Conservation (phyloP, 2,329 filamentous ascomycete genomes). For the Myriosclerotinia scirpicola region DNA sequence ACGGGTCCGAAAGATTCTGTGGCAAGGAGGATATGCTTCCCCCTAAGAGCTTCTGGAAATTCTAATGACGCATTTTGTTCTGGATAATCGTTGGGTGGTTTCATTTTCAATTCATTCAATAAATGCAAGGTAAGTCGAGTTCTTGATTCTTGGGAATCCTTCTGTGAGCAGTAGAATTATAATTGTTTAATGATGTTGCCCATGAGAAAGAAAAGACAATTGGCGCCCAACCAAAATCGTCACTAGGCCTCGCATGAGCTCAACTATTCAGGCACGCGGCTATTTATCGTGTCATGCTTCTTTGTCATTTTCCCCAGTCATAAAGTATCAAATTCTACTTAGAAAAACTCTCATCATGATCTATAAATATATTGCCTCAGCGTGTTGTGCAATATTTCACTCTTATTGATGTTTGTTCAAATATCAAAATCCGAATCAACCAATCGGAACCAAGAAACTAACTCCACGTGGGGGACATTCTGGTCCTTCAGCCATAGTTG, state of each 20-base stretch:
- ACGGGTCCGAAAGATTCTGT: constrained; percentile 72
- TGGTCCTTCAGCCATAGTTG: not conserved
- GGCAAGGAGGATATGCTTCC: constrained; percentile 64
- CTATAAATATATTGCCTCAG: not conserved
- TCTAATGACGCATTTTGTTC: not conserved
- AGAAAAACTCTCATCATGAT: not conserved
- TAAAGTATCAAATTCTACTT: not conserved
- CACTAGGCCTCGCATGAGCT: not conserved
- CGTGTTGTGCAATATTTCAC: not conserved
- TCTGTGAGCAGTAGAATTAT: not conserved
- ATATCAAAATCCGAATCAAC: not conserved
- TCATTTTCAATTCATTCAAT: not conserved
- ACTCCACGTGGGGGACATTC: not conserved
- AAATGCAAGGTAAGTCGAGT: no score
- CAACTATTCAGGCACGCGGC: not conserved
- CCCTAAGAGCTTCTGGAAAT: constrained; percentile 51
- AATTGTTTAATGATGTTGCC: not conserved
- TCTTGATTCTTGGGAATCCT: not conserved
- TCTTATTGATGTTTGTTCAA: not conserved
- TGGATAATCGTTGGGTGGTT: no score
- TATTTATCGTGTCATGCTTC: not conserved
- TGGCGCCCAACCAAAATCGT: not conserved
- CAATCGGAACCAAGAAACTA: not conserved
- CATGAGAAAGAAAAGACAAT: not conserved
- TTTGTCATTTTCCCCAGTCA: not conserved